Evolutionary conservation across 1,139 yeast species (phyloP), one percentile per base, ranked within the genome.

Genomic region (Debaryomycetaceae sp.): DNA sequence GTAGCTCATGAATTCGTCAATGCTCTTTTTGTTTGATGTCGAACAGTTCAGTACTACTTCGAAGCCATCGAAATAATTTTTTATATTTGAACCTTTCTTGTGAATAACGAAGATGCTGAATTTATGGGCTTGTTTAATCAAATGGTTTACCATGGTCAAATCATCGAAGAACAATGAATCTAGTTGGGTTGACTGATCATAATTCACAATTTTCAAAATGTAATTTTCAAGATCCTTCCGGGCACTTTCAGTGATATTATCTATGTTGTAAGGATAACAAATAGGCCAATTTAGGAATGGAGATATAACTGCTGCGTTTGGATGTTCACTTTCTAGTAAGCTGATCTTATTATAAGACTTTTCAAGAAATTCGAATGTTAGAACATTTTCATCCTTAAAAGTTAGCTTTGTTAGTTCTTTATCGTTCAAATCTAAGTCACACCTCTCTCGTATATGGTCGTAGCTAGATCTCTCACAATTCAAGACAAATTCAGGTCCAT

Each of bases 91-190:
- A 5, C 18, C 29, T 6, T 36, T 14, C 13, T 30, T 14, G 36
- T 61, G 64, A 19, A 67, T 35, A 9, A 67, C 39, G 36, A 58
- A 64, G 2, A 79, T 43, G 38, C 70, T 66, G 9, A 80, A 36
- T 1, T 65, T 54, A 16, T 65, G 59, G 0, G 83, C 83, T 33
- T 68, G 60, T 39, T 63, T 63, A 9, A 79, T 65, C 8, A 78
- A 50, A 16, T 82, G 83, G 50, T 81, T 79, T 8, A 69, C 63
- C 40, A 70, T 69, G 31, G 58, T 53, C 2, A 78, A 52, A 2
- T 76, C 70, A 30, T 75, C 68, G 17, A 79, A 59, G 40, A 59
- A 65, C 15, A 66, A 46, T 11, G 55, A 51, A 14, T 62, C 47
- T 13, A 53, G 39, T 18, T 50, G 46, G 19, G 41, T 43, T 28